Evolutionary conservation across 768 basidiomycete genomes (phyloP).

Genomic region (Termitomyces sp.): DNA sequence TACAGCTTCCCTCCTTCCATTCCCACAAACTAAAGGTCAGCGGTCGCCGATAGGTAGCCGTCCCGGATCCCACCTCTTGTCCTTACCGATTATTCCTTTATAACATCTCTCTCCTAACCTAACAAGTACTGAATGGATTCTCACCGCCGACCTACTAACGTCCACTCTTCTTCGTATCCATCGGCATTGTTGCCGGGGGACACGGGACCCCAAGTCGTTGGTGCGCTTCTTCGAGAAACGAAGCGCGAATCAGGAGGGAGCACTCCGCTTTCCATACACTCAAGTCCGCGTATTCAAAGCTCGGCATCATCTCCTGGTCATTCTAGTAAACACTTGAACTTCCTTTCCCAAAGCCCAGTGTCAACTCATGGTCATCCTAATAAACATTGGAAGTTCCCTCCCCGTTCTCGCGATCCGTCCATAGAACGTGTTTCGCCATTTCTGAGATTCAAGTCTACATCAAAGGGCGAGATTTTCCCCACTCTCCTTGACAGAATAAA

Average conservation of each 20-base stretch:
- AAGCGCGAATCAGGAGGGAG: not conserved
- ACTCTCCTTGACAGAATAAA: not conserved
- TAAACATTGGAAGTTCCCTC: no score
- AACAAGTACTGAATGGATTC: not conserved
- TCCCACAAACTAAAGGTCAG: not conserved
- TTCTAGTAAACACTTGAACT: not conserved
- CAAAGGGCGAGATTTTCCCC: not conserved
- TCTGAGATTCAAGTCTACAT: not conserved
- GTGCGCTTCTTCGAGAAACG: not conserved
- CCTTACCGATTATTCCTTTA: not conserved
- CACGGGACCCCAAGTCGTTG: not conserved
- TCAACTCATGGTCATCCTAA: no score
- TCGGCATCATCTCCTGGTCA: not conserved
- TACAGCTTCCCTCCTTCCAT: not conserved
- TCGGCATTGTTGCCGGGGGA: not conserved
- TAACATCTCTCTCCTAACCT: no score
- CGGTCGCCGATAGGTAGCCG: not conserved
- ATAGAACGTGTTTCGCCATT: not conserved
- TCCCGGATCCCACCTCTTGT: not conserved
- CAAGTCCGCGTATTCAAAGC: constrained; percentile 1
- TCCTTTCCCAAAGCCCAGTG: no score
- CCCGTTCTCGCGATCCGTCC: constrained; percentile 1
- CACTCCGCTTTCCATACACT: not conserved
- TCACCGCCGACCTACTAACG: not conserved
- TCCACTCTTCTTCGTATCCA: constrained; percentile 6